phyloP scores from a whole-genome alignment of 495 filamentous ascomycete genomes.

The Aspergillus homomorphus region DNA sequence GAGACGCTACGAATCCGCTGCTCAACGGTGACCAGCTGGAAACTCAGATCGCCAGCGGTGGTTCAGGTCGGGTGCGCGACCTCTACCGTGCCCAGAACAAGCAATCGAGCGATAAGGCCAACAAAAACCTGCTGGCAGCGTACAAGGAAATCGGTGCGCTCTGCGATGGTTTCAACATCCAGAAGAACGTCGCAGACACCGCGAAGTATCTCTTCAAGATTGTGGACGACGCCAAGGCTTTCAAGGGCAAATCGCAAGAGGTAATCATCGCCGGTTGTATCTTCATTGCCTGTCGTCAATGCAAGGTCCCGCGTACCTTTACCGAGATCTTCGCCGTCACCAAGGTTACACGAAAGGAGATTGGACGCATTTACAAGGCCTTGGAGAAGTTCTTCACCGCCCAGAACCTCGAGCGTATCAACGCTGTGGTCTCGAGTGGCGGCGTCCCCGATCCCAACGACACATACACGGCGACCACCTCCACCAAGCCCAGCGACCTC shows the following conservation, averaged over 20 bases:
- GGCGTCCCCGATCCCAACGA: constrained; percentile 49
- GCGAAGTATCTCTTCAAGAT: constrained; percentile 94
- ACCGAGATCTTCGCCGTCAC: constrained; percentile 88
- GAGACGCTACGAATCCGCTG: constrained; percentile 81
- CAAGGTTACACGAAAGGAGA: constrained; percentile 94
- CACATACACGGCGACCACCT: constrained; percentile 68
- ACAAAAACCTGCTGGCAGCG: constrained; percentile 71
- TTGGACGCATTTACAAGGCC: constrained; percentile 90
- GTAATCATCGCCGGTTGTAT: constrained; percentile 93
- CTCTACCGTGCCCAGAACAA: constrained; percentile 86
- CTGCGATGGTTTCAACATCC: constrained; percentile 80
- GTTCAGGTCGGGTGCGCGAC: constrained; percentile 68
- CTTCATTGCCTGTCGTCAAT: constrained; percentile 94
- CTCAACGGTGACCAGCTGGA: constrained; percentile 90
- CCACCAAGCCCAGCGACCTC: constrained; percentile 79
- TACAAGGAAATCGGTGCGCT: constrained; percentile 88
- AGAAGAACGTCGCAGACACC: constrained; percentile 73
- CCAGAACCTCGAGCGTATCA: constrained; percentile 53
- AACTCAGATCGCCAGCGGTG: constrained; percentile 80
- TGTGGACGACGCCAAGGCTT: constrained; percentile 83
- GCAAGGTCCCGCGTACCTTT: constrained; percentile 82
- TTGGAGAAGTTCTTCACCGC: constrained; percentile 79
- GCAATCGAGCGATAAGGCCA: constrained; percentile 78
- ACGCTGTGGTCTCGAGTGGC: constrained; percentile 45
- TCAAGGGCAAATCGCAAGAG: constrained; percentile 94